phyloP scores from a whole-genome alignment of 345 rosid species.

The Arabis alpina region DNA sequence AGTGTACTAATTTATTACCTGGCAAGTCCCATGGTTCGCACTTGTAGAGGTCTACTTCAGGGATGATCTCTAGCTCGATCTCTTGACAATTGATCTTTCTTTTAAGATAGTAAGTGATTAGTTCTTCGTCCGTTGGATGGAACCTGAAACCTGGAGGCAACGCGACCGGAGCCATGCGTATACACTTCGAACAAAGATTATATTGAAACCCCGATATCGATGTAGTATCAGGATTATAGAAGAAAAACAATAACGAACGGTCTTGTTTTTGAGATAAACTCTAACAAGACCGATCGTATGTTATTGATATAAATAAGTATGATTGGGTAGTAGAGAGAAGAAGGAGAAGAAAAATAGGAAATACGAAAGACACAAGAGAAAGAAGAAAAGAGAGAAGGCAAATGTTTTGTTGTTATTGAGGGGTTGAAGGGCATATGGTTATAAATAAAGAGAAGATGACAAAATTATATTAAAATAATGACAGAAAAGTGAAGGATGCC shows the following conservation, averaged over 20 bases:
- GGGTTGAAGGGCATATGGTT: constrained; percentile 10
- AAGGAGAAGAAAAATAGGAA: neutral
- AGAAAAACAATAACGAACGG: constrained; percentile 13
- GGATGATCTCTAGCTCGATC: constrained; percentile 72
- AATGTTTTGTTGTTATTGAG: constrained; percentile 32
- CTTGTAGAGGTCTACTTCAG: constrained; percentile 83
- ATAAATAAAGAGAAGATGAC: constrained; percentile 28
- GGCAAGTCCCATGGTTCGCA: constrained; percentile 93
- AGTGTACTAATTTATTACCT: constrained; percentile 43
- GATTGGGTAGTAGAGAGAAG: neutral
- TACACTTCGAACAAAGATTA: neutral
- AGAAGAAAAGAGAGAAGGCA: constrained; percentile 20
- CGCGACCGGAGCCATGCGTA: constrained; percentile 64
- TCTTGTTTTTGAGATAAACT: constrained; percentile 35
- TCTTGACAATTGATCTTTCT: constrained; percentile 68
- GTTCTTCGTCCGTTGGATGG: constrained; percentile 86
- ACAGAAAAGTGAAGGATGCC: constrained; percentile 22
- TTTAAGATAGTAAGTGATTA: constrained; percentile 71
- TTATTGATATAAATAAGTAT: neutral
- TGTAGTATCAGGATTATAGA: neutral
- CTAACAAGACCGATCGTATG: constrained; percentile 31
- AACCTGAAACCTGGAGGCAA: constrained; percentile 84
- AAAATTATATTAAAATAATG: constrained; percentile 15
- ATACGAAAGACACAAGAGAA: neutral
- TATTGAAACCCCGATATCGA: neutral